Evolutionary conservation across 164 flowering plant species (phyloP), one percentile per base, ranked within the genome.

Genomic region (Umbellularia californica): DNA sequence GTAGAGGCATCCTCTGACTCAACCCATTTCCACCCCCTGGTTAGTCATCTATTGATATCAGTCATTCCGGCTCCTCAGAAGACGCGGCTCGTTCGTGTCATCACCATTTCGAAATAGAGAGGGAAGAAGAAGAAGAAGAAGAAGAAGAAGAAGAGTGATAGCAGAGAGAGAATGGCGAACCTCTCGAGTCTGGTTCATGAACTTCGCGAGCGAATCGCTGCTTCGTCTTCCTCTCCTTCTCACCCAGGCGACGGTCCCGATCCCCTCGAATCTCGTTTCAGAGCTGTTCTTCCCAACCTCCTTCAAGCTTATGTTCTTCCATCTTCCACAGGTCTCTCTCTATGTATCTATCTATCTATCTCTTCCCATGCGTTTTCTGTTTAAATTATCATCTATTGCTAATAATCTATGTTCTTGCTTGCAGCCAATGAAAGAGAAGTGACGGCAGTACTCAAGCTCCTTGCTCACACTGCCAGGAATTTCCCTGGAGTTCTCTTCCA

Each of bases 381-480:
- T 30, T 30, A 30, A 30, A 30, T 30, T 30, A 30, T 30, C 35
- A 30, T 30, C 35, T 30, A 30, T 30, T 30, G 35, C 35, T 30
- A 30, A 30, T 30, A 55, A 11, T 55, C 20, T 19, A 14, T 55
- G 5, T 19, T 64, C 47, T 74, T 83, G 80, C 47, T 74, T 83
- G 80, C 81, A 95, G 98, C 88, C 5, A 95, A 88, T 30, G 98
- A 92, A 81, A 89, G 97, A 74, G 99, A 95, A 79, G 95, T 91
- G 6, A 80, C 82, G 20, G 99, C 97, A 50, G 89, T 96, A 1
- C 77, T 94, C 73, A 96, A 91, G 88, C 89, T 96, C 22, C 73
- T 96, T 25, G 82, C 96, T 27, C 90, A 89, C 78, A 87, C 88
- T 1, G 91, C 95, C 5, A 90, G 79, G 86, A 91, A 86, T 64